Base-by-base conservation (phyloP, 2,329 filamentous ascomycete species). In the Diaporthe batatas region DNA sequence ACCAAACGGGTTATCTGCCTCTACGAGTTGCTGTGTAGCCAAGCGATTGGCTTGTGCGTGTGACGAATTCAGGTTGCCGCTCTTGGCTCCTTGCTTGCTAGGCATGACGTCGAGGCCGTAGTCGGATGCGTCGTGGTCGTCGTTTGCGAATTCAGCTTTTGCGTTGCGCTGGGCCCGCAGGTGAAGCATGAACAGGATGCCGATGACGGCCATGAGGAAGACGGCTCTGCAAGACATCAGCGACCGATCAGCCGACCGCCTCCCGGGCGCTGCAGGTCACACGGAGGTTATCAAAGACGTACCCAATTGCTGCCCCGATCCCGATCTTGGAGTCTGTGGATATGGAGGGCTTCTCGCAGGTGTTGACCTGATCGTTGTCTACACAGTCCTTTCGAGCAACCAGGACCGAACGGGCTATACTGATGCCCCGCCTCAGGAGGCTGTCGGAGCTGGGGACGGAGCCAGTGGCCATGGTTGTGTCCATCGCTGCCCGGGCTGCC, bases 41-140 rank as follows among this genome's bases (percentile, higher is more conserved):
- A 73, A 62, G 10, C 71, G 71, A 34, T 62, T 36, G 14, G 42
- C 23, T 23, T 72, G 67, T 18, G 53, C n/a, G 29, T 55, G 49
- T 6, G 67, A 58, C 6, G 42, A 51, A 12, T 51, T 51, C 14
- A 62, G 47, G 12, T 44, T 23, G 10, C 53, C 25, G 44, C 32
- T 12, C n/a, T 57, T 62, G 58, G 23, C 71, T 18, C 72, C 68
- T 39, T 58, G 70, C 36, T 44, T 58, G 32, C 10, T 32, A 14
- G 73, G 71, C 49, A 80, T 76, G 75, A 86, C 81, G 82, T 80
- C 80, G 70, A 81, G 83, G 57, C 83, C 83, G 68, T 85, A 86
- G 78, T 86, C 80, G 32, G 79, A 78, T 29, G 86, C 79, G 11
- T 74, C 73, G 59, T 74, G 73, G 23, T 55, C 7, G 72, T 75